Evolutionary conservation across 1,284 basidiomycete genomes (phyloP).

Genomic region (Anthracocystis panici-leucophaei): DNA sequence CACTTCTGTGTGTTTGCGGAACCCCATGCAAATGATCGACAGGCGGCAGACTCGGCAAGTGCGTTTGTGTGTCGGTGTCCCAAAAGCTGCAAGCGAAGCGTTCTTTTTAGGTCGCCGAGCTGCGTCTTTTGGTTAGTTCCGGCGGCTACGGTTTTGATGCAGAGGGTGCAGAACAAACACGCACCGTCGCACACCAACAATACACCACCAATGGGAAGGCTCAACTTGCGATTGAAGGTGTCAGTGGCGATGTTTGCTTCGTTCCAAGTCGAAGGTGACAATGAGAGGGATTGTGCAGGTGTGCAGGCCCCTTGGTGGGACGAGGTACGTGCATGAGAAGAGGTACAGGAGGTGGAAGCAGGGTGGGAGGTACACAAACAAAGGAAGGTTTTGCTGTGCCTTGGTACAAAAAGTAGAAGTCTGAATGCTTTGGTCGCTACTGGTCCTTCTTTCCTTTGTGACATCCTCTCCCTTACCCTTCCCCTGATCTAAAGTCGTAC

Average conservation of each 20-base stretch:
- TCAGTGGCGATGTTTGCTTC: not conserved
- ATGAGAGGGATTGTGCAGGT: not conserved
- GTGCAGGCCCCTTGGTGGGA: not conserved
- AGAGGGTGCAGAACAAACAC: too few relatives aligned
- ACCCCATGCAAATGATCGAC: too few relatives aligned
- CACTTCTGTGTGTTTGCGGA: too few relatives aligned
- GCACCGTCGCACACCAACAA: too few relatives aligned
- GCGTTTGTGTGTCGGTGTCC: not conserved
- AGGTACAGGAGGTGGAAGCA: not conserved
- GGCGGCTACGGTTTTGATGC: too few relatives aligned
- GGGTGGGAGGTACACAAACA: not conserved
- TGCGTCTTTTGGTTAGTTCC: not conserved
- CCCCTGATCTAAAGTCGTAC: too few relatives aligned
- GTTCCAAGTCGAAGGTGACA: not conserved
- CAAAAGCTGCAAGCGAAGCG: not conserved
- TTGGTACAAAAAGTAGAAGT: too few relatives aligned
- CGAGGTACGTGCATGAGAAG: not conserved
- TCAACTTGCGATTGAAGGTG: not conserved
- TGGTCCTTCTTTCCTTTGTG: too few relatives aligned
- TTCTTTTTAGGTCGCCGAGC: constrained; percentile 5
- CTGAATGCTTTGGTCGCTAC: too few relatives aligned
- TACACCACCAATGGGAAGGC: too few relatives aligned
- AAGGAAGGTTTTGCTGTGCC: too few relatives aligned
- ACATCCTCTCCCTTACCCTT: too few relatives aligned
- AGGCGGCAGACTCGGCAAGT: not conserved